Evolutionary conservation across 2,329 filamentous ascomycete species (phyloP).

Genomic region (Samsoniella hepiali): DNA sequence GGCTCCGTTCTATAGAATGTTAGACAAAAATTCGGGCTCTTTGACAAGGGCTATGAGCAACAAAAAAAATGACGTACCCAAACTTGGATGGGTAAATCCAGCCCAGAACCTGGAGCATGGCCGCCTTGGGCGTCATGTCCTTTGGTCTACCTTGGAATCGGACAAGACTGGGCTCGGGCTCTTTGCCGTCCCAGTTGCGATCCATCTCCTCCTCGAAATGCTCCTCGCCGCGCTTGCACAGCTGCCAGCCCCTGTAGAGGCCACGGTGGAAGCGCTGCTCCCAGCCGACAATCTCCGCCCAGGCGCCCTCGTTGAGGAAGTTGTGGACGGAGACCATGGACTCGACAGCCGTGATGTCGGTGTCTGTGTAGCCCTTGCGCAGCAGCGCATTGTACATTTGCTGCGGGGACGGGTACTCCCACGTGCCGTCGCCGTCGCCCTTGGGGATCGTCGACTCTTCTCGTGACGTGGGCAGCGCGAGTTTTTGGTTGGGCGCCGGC

Average conservation of each 20-base stretch:
- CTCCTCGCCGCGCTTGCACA: conserved; percentile 71
- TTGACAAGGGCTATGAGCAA: neutral
- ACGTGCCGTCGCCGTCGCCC: conserved; percentile 72
- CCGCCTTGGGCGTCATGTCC: conserved; percentile 88
- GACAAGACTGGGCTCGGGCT: conserved; percentile 67
- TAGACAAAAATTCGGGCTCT: conserved; percentile 17
- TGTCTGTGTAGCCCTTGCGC: conserved; percentile 93
- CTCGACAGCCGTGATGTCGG: conserved; percentile 87
- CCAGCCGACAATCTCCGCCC: conserved; percentile 93
- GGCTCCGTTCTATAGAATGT: conserved; percentile 62
- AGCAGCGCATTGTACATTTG: conserved; percentile 99
- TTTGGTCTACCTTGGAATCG: conserved; percentile 86
- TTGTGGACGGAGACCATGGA: conserved; percentile 98
- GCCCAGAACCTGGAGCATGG: conserved; percentile 76
- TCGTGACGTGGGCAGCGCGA: conserved; percentile 72
- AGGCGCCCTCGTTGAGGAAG: conserved; percentile 95
- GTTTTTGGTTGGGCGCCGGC: conserved; percentile 67
- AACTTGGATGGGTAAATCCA: conserved; percentile 77
- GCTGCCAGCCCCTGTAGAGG: conserved; percentile 66
- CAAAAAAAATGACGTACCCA: conserved; percentile 50
- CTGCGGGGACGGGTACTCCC: conserved; percentile 97
- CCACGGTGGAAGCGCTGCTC: conserved; percentile 81
- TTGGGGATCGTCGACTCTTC: conserved; percentile 90
- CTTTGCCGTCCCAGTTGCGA: conserved; percentile 51
- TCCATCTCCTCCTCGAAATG: conserved; percentile 46